A percentile compares a stretch with the other conserved stretches of the same genome.
These are phyloP conservation scores for Volvox africanus DNA, from an alignment of 139 green algal genomes.

Conservation along the genomic window DNA sequence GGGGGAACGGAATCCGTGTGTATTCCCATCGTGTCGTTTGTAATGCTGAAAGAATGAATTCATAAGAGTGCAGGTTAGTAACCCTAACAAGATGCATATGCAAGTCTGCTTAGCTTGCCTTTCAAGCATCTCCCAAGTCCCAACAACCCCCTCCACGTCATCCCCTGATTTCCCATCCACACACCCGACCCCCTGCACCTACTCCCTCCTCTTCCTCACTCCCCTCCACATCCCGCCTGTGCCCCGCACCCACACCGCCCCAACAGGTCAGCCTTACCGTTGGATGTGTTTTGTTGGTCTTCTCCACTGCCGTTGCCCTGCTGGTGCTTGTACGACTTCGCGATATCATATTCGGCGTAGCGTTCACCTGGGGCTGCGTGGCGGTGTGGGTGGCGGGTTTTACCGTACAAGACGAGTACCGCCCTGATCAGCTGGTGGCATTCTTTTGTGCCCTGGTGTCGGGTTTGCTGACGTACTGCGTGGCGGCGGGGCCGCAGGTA, in stretches of 20 bases:
- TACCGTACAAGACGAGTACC: constrained; percentile 1
- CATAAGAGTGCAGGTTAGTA: too few relatives aligned
- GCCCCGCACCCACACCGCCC: not conserved
- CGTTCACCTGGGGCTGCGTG: constrained; percentile 12
- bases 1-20: not conserved
- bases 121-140: too few relatives aligned
- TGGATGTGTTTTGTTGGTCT: constrained; percentile 3
- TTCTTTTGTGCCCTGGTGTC: constrained; percentile 24
- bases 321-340: not conserved
- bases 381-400: constrained; percentile 30
- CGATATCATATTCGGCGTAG: constrained; percentile 11
- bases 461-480: constrained; percentile 16
- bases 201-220: not conserved
- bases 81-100: too few relatives aligned
- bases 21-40: too few relatives aligned
- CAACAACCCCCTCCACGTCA: not conserved
- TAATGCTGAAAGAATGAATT: too few relatives aligned
- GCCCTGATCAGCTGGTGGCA: constrained; percentile 9
- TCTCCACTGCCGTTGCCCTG: not conserved
- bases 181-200: not conserved
- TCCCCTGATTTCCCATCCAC: not conserved
- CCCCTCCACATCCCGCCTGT: not conserved
- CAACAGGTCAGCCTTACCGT: not conserved
- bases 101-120: too few relatives aligned
- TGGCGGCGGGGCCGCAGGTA: constrained; percentile 5